Evolutionary conservation across 2,329 filamentous ascomycete genomes (phyloP).

Genomic region (Alternaria novae-zelandiae): DNA sequence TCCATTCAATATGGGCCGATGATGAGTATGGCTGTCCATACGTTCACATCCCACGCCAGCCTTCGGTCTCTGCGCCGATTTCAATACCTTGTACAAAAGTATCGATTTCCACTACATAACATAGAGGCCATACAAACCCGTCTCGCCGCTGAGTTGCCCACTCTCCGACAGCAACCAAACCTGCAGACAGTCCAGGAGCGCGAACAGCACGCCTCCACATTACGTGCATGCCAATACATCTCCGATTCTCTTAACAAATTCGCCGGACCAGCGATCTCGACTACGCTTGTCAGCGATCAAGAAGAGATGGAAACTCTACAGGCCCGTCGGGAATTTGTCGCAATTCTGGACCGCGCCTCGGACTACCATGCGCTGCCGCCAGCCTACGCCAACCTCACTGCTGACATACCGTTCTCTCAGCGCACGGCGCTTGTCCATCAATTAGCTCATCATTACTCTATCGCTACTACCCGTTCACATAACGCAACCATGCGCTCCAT

Average conservation of each 20-base stretch:
- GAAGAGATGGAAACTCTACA: neutral
- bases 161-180: constrained; percentile 2
- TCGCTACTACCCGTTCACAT: constrained; percentile 28
- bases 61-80: constrained; percentile 15
- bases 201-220: constrained; percentile 12
- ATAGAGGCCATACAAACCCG: constrained; percentile 9
- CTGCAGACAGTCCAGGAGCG: neutral
- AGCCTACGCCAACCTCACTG: constrained; percentile 19
- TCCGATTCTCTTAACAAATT: constrained; percentile 9
- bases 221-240: constrained; percentile 12
- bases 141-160: constrained; percentile 4
- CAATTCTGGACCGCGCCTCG: constrained; percentile 33
- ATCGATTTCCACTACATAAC: constrained; percentile 12
- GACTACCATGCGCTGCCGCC: constrained; percentile 32
- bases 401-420: constrained; percentile 18
- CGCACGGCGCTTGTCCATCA: constrained; percentile 38
- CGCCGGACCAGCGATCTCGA: neutral
- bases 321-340: constrained; percentile 29
- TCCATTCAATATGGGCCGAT: constrained; percentile 23
- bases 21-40: constrained; percentile 13
- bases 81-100: constrained; percentile 12
- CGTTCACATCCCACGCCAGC: constrained; percentile 10
- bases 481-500: constrained; percentile 33
- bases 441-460: constrained; percentile 42
- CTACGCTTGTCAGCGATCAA: neutral